These are phyloP conservation scores for Allantophomopsis cytisporea DNA, from an alignment of 2,329 filamentous ascomycete genomes.

Conservation along the genomic window DNA sequence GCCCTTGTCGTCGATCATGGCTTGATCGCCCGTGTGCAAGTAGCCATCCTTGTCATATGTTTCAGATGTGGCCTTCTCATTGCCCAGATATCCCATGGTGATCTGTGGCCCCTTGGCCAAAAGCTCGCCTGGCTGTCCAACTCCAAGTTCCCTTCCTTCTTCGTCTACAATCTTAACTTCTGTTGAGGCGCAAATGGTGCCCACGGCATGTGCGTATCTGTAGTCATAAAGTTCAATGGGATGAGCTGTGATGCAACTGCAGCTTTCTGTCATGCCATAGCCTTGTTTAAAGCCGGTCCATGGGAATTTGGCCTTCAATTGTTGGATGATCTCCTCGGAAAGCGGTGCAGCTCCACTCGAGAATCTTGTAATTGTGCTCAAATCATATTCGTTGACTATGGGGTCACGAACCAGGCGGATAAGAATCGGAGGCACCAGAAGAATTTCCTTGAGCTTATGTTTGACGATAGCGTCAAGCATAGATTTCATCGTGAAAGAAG, in stretches of 20 bases:
- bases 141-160: constrained; percentile 35
- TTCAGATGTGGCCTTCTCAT: constrained; percentile 4
- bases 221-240: constrained; percentile 40
- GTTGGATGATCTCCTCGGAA: constrained; percentile 38
- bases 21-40: constrained; percentile 9
- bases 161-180: constrained; percentile 45
- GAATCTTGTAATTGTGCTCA: constrained; percentile 41
- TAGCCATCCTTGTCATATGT: constrained; percentile 5
- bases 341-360: constrained; percentile 47
- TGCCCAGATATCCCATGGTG: constrained; percentile 8
- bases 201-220: constrained; percentile 40
- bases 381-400: constrained; percentile 38
- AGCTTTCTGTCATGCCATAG: constrained; percentile 57
- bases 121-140: constrained; percentile 39
- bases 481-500: constrained; percentile 44
- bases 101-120: constrained; percentile 25
- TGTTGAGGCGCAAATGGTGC: constrained; percentile 41
- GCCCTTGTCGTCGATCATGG: constrained; percentile 6
- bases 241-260: constrained; percentile 47
- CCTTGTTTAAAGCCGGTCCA: constrained; percentile 48
- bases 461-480: constrained; percentile 38
- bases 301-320: constrained; percentile 41
- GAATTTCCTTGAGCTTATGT: constrained; percentile 38
- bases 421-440: constrained; percentile 46
- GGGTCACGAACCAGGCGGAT: constrained; percentile 46